Percentiles rank a stretch among this genome's conserved stretches.
These are phyloP conservation scores for Phytopythium montanum DNA, from an alignment of 352 stramenopile species.

Conservation along the genomic window DNA sequence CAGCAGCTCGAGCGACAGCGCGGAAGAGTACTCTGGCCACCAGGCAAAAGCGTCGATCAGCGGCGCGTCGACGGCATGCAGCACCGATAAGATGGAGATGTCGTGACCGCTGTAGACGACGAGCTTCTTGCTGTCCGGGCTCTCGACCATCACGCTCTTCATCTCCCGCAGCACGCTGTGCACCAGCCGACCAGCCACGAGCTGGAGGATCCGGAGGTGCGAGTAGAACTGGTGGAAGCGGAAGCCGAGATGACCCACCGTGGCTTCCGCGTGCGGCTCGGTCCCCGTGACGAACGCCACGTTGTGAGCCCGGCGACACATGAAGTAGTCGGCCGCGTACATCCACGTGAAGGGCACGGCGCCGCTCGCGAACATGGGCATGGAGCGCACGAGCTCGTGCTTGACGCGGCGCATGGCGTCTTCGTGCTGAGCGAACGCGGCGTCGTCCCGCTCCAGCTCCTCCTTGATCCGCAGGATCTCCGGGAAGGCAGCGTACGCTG, in stretches of 20 bases:
- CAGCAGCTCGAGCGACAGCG: constrained; percentile 63
- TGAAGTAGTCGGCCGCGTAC: constrained; percentile 67
- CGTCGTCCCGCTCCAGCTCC: constrained; percentile 45
- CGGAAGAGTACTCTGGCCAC: constrained; percentile 75
- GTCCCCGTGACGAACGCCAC: constrained; percentile 51
- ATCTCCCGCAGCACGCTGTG: constrained; percentile 63
- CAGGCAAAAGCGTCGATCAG: constrained; percentile 42
- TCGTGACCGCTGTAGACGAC: constrained; percentile 84
- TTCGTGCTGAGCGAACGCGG: constrained; percentile 44
- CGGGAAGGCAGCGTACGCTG: constrained; percentile 60
- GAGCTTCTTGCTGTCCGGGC: constrained; percentile 45
- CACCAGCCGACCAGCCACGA: constrained; percentile 61
- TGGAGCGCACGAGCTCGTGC: constrained; percentile 38
- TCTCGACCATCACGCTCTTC: constrained; percentile 27
- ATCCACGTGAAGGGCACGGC: constrained; percentile 62
- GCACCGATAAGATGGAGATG: constrained; percentile 68
- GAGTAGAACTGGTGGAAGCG: constrained; percentile 86
- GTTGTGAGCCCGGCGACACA: constrained; percentile 57
- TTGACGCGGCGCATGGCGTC: constrained; percentile 48
- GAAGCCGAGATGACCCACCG: constrained; percentile 55
- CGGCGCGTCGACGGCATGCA: constrained; percentile 53
- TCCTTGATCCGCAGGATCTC: constrained; percentile 58
- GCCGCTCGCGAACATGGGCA: constrained; percentile 45
- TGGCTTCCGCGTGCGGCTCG: constrained; percentile 29
- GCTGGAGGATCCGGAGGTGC: constrained; percentile 53